Evolutionary conservation across 2,329 filamentous ascomycete species (phyloP).

Genomic region (Phialocephala sp.): DNA sequence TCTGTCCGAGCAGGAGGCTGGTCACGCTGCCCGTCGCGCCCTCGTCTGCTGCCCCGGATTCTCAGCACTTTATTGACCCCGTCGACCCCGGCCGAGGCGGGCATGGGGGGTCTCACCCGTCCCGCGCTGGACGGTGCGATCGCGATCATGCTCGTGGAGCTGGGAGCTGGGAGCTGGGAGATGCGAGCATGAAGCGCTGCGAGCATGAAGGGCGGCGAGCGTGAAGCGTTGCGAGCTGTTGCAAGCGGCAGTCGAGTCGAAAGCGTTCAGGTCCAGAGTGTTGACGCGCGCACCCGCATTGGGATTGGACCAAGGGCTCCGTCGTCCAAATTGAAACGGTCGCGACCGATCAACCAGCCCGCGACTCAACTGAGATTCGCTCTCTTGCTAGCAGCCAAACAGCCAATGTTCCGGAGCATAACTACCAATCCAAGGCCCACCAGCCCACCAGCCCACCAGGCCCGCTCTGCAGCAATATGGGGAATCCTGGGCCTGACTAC

Average conservation of each 20-base stretch:
- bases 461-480: not conserved
- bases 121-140: too few relatives aligned
- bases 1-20: constrained; percentile 1
- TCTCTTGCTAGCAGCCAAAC: not conserved
- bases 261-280: too few relatives aligned
- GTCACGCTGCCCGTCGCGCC: not conserved
- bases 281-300: not conserved
- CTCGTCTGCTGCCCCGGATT: too few relatives aligned
- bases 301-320: not conserved
- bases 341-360: not conserved
- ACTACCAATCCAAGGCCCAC: not conserved
- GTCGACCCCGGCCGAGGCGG: not conserved
- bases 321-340: not conserved
- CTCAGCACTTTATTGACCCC: not conserved
- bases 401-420: constrained; percentile 4
- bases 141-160: too few relatives aligned
- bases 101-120: not conserved
- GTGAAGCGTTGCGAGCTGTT: not conserved
- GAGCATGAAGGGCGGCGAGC: not conserved
- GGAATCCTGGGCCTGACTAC: not conserved
- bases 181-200: not conserved
- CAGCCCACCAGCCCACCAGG: too few relatives aligned
- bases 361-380: not conserved
- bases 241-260: constrained; percentile 8
- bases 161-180: too few relatives aligned